These are phyloP conservation scores for Petasospora fabianii DNA, from an alignment of 1,139 yeast species.

Conservation along the genomic window DNA sequence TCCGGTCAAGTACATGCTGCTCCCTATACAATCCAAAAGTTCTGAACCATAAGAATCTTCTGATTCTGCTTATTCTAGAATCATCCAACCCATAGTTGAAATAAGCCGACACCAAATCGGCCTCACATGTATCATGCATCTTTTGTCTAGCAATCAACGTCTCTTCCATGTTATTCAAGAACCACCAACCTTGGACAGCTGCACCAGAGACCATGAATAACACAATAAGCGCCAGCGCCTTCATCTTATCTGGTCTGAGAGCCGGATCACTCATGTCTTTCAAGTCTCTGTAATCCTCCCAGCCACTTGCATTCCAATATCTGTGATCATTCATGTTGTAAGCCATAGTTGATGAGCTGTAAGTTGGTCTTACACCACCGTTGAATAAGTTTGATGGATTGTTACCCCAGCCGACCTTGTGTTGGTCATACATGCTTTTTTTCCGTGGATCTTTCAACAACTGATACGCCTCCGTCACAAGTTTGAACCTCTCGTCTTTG, in stretches of 20 bases:
- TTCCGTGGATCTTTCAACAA: constrained; percentile 56
- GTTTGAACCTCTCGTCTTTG: constrained; percentile 62
- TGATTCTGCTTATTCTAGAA: constrained; percentile 47
- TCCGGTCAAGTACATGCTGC: constrained; percentile 31
- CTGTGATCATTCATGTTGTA: constrained; percentile 36
- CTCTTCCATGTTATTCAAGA: constrained; percentile 34
- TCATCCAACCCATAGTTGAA: constrained; percentile 52
- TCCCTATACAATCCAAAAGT: constrained; percentile 36
- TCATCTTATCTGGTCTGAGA: constrained; percentile 23
- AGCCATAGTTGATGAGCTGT: constrained; percentile 12
- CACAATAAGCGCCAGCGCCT: constrained; percentile 26
- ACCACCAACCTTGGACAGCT: constrained; percentile 35
- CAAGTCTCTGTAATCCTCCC: constrained; percentile 55
- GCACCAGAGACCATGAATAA: constrained; percentile 28
- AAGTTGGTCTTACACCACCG: constrained; percentile 30
- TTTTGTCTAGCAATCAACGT: constrained; percentile 26
- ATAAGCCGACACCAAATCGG: constrained; percentile 46
- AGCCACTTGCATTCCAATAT: constrained; percentile 66
- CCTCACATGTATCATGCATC: constrained; percentile 43
- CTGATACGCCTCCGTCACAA: constrained; percentile 70
- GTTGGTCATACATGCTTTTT: constrained; percentile 41
- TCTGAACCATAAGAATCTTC: constrained; percentile 60
- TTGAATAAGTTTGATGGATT: constrained; percentile 2
- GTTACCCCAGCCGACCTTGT: constrained; percentile 39
- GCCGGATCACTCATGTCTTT: constrained; percentile 21